These are phyloP conservation scores for Elongisporangium anandrum DNA, from an alignment of 352 stramenopile genomes.

Conservation along the genomic window DNA sequence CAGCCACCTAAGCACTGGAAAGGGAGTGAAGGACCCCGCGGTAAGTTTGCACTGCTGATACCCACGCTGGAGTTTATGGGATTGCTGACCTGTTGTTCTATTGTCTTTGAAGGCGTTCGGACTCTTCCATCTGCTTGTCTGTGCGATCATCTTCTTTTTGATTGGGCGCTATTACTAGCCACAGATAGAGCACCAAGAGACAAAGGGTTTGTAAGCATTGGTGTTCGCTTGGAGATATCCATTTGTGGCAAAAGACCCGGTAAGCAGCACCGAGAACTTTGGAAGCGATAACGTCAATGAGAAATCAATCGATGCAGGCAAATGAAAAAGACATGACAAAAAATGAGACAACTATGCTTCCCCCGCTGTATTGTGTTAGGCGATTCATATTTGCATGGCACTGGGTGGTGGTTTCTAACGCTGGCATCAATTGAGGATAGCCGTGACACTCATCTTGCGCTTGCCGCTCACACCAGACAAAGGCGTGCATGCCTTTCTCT, in stretches of 20 bases:
- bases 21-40: slow-evolving; percentile 42
- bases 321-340: background rate
- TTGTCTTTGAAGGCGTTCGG: slow-evolving; percentile 44
- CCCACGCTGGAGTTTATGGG: slow-evolving; percentile 2
- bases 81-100: background rate
- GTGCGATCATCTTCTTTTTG: slow-evolving; percentile 88
- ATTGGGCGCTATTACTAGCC: slow-evolving; percentile 80
- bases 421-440: slow-evolving; percentile 78
- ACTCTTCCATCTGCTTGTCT: slow-evolving; percentile 81
- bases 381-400: background rate
- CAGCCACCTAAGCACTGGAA: slow-evolving; percentile 27
- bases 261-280: background rate
- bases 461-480: slow-evolving; percentile 50
- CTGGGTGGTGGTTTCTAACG: background rate
- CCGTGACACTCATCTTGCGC: slow-evolving; percentile 87
- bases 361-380: slow-evolving; percentile 1
- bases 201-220: slow-evolving; percentile 1
- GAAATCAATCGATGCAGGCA: background rate
- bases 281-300: background rate
- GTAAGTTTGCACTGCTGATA: slow-evolving; percentile 21
- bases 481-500: slow-evolving; percentile 70
- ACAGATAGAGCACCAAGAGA: slow-evolving; percentile 1
- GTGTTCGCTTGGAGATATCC: slow-evolving; percentile 4
- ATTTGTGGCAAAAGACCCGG: background rate
- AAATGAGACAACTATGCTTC: background rate